Percentiles rank a stretch among this genome's conserved stretches.
Conservation (phyloP, 2,329 filamentous ascomycete genomes). For the Orbilia ellipsospora region DNA sequence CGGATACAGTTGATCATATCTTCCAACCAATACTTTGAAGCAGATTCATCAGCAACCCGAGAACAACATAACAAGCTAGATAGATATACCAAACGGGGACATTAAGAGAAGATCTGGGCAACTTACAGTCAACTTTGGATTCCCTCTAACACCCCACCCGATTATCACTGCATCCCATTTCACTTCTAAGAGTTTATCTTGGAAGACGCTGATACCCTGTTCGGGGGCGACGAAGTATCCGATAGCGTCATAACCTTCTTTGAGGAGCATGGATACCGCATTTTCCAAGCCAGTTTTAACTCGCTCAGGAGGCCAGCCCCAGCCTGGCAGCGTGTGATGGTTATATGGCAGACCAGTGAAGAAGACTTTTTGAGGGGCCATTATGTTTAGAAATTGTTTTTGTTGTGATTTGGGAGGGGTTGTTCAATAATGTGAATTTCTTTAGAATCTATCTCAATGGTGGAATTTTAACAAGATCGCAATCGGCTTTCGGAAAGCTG, state of each 20-base stretch:
- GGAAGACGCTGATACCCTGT: slow-evolving; percentile 40
- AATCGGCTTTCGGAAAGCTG: too few species aligned
- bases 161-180: slow-evolving; percentile 55
- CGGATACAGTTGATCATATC: slow-evolving; percentile 53
- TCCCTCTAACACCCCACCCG: slow-evolving; percentile 51
- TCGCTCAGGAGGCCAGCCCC: slow-evolving; percentile 52
- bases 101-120: neutral
- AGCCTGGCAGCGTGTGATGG: slow-evolving; percentile 49
- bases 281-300: slow-evolving; percentile 44
- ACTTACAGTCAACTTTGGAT: slow-evolving; percentile 47
- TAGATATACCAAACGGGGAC: too few species aligned
- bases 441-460: too few species aligned
- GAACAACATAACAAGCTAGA: too few species aligned
- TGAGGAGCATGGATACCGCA: slow-evolving; percentile 29
- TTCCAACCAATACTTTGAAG: slow-evolving; percentile 42
- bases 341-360: slow-evolving; percentile 47
- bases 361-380: slow-evolving; percentile 41
- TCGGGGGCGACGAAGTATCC: slow-evolving; percentile 53
- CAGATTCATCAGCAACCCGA: neutral
- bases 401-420: too few species aligned
- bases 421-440: too few species aligned
- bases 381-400: neutral
- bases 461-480: too few species aligned
- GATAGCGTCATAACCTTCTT: slow-evolving; percentile 49
- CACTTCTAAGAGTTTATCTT: slow-evolving; percentile 45